A percentile compares a stretch with the other conserved stretches of the same genome.
phyloP scores from a whole-genome alignment of 2,329 filamentous ascomycete genomes.

The Neonectria neomacrospora region DNA sequence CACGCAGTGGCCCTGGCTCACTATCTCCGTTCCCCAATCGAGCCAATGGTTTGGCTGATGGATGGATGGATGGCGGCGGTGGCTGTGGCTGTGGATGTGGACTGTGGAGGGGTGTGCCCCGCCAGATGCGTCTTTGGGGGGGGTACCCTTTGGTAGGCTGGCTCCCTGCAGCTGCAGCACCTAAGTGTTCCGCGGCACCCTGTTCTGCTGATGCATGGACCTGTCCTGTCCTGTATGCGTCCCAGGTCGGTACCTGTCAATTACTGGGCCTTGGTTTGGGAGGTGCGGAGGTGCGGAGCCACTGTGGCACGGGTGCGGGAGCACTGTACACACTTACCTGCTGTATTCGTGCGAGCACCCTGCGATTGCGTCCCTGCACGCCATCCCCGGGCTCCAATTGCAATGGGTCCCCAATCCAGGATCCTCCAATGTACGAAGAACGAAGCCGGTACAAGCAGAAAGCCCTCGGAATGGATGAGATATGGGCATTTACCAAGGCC shows the following conservation, averaged over 20 bases:
- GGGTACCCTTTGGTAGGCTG: background rate
- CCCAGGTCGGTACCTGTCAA: too few relatives aligned
- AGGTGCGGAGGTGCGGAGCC: background rate
- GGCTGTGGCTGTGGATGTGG: constrained; percentile 10
- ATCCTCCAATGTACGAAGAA: too few relatives aligned
- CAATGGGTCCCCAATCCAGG: too few relatives aligned
- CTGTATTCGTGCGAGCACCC: background rate
- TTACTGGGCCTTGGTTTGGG: too few relatives aligned
- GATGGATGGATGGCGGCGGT: constrained; percentile 34
- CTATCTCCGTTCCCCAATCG: constrained; percentile 23
- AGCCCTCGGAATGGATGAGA: background rate
- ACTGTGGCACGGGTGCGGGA: too few relatives aligned
- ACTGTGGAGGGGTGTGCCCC: constrained; percentile 11
- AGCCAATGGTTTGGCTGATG: constrained; percentile 28
- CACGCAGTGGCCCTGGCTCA: background rate
- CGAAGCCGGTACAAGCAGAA: background rate
- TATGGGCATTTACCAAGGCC: too few relatives aligned
- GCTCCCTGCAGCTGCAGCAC: background rate
- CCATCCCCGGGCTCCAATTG: too few relatives aligned
- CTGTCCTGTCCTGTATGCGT: too few relatives aligned
- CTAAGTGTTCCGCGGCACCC: background rate
- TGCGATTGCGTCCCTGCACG: background rate
- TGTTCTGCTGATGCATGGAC: too few relatives aligned
- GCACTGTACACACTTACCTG: too few relatives aligned
- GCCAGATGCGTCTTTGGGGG: constrained; percentile 18